A percentile compares a stretch with the other conserved stretches of the same genome.
These are phyloP conservation scores for Lipomyces spencermartinsiae DNA, from an alignment of 805 yeast genomes.

Conservation along the genomic window DNA sequence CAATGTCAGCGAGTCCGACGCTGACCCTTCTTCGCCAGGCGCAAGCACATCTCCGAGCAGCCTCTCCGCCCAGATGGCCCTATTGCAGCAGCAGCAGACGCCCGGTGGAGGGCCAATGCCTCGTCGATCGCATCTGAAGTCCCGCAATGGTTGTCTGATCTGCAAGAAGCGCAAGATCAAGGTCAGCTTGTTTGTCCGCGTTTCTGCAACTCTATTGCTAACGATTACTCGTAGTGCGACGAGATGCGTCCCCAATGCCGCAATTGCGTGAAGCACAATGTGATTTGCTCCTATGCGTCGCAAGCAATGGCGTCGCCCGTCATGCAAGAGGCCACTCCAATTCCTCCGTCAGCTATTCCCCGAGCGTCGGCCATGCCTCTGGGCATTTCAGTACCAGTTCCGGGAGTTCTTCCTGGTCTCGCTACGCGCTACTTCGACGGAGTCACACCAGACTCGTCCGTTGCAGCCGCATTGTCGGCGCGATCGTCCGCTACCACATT, in stretches of 20 bases:
- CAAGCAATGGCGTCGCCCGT: slow-evolving; percentile 16
- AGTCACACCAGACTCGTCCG: slow-evolving; percentile 18
- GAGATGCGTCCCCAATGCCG: slow-evolving; percentile 63
- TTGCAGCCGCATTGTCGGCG: slow-evolving; percentile 35
- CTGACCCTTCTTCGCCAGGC: neutral
- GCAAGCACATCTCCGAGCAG: neutral
- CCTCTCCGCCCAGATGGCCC: neutral
- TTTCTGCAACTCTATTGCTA: neutral
- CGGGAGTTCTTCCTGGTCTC: slow-evolving; percentile 36
- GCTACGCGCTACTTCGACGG: slow-evolving; percentile 32
- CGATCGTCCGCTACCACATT: slow-evolving; percentile 36
- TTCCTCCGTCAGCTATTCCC: slow-evolving; percentile 1
- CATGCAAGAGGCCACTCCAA: slow-evolving; percentile 1
- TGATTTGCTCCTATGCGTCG: slow-evolving; percentile 28
- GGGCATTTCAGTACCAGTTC: slow-evolving; percentile 35
- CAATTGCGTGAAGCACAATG: slow-evolving; percentile 56
- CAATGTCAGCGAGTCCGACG: slow-evolving; percentile 6
- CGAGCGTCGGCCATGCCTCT: slow-evolving; percentile 18
- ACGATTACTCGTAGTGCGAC: slow-evolving; percentile 52
- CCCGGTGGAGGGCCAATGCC: slow-evolving; percentile 8
- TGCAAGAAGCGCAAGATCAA: slow-evolving; percentile 38
- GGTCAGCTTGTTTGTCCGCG: neutral
- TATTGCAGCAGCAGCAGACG: neutral
- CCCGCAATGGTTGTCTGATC: slow-evolving; percentile 33
- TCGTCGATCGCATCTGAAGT: slow-evolving; percentile 31